Evolutionary conservation across 2,329 filamentous ascomycete species (phyloP).

Genomic region (Aureobasidium lini): DNA sequence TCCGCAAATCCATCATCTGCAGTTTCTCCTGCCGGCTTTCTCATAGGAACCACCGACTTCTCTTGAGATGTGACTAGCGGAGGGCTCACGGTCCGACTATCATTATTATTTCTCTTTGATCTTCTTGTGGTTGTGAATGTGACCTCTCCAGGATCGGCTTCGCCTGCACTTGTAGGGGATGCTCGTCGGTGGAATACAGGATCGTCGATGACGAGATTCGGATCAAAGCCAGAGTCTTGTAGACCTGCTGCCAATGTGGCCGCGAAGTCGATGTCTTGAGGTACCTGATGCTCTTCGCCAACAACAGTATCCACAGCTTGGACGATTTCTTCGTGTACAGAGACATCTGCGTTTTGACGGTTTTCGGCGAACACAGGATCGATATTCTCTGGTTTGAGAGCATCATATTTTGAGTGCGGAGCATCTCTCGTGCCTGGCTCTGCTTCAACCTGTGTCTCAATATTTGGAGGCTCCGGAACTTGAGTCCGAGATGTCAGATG

Average conservation of each 20-base stretch:
- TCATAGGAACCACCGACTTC: neutral
- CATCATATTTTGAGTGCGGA: no score
- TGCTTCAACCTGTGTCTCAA: neutral
- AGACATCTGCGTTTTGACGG: neutral
- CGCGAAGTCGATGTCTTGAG: conserved; percentile 38
- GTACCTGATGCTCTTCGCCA: neutral
- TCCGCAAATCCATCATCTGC: conserved; percentile 26
- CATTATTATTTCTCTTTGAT: conserved; percentile 25
- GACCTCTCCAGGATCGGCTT: conserved; percentile 28
- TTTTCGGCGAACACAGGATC: neutral
- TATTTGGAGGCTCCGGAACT: neutral
- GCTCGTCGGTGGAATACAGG: conserved; percentile 28
- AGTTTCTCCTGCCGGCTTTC: neutral
- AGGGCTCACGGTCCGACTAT: conserved; percentile 26
- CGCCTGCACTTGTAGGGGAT: conserved; percentile 27
- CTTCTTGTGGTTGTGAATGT: conserved; percentile 20
- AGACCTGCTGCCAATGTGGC: conserved; percentile 41
- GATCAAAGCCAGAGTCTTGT: conserved; percentile 40
- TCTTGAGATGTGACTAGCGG: conserved; percentile 26
- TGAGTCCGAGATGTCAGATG: neutral
- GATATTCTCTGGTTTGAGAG: no score
- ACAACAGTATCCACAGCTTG: neutral
- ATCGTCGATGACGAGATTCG: conserved; percentile 38
- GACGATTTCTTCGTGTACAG: neutral
- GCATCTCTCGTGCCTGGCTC: no score